Percentiles rank a stretch among this genome's conserved stretches.
These are phyloP conservation scores for Cladosporium sp. DNA, from an alignment of 2,329 filamentous ascomycete genomes.

Conservation along the genomic window DNA sequence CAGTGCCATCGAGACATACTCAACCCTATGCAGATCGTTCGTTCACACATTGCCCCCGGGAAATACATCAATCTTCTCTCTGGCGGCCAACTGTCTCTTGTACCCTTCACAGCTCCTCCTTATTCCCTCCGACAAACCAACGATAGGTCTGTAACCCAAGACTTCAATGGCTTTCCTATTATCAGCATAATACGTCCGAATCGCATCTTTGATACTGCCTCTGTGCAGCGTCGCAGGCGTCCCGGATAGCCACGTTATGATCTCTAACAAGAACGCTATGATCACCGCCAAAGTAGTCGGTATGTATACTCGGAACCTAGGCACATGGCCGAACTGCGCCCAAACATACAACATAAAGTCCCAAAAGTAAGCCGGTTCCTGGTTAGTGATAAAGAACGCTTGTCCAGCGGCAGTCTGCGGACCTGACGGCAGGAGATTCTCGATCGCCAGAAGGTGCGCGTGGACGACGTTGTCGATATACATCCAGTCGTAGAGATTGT, in stretches of 20 bases:
- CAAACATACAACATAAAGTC: conserved; percentile 79
- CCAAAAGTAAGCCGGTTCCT: conserved; percentile 60
- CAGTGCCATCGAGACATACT: too few relatives aligned
- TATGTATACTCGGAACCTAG: conserved; percentile 45
- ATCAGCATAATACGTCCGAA: conserved; percentile 50
- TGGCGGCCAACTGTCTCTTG: conserved; percentile 6
- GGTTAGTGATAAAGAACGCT: conserved; percentile 59
- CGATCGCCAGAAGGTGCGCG: conserved; percentile 76
- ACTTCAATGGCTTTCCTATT: conserved; percentile 49
- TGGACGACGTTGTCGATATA: conserved; percentile 68
- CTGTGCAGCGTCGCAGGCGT: conserved; percentile 45
- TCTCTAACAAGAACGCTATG: conserved; percentile 45
- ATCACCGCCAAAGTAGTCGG: conserved; percentile 47
- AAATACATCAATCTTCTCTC: neutral
- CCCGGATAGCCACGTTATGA: conserved; percentile 44
- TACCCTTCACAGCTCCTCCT: conserved; percentile 43
- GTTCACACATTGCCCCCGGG: neutral
- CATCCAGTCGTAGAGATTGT: conserved; percentile 67
- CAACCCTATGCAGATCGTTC: neutral
- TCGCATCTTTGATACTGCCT: conserved; percentile 54
- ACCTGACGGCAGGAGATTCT: conserved; percentile 62
- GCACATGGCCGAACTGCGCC: conserved; percentile 55
- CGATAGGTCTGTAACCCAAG: conserved; percentile 49
- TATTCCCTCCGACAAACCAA: conserved; percentile 51
- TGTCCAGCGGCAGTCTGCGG: conserved; percentile 61